These are phyloP conservation scores for Pythium guiyangense DNA, from an alignment of 352 stramenopile genomes.

Conservation along the genomic window DNA sequence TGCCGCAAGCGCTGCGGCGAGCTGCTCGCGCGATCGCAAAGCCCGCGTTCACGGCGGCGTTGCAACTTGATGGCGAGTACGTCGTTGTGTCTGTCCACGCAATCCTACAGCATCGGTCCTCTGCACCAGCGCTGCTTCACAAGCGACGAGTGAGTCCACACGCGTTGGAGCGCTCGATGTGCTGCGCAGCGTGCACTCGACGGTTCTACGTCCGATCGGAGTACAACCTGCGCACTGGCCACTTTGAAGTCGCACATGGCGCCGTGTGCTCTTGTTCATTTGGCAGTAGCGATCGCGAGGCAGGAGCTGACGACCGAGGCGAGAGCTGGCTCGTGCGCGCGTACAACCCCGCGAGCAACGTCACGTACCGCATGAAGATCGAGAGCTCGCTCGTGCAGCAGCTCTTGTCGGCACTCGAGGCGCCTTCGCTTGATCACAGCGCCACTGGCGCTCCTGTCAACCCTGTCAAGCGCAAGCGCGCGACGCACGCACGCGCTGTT, in stretches of 20 bases:
- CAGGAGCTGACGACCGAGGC: not conserved
- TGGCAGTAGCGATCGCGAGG: constrained; percentile 2
- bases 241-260: constrained; percentile 25
- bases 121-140: not conserved
- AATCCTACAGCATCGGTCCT: constrained; percentile 15
- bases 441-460: not conserved
- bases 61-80: constrained; percentile 55
- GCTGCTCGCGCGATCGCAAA: constrained; percentile 26
- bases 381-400: constrained; percentile 41
- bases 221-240: constrained; percentile 18
- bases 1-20: constrained; percentile 23
- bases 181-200: constrained; percentile 49
- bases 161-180: constrained; percentile 11
- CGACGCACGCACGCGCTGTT: constrained; percentile 12
- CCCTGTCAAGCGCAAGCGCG: constrained; percentile 21
- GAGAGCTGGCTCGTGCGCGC: constrained; percentile 60
- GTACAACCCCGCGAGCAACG: constrained; percentile 55
- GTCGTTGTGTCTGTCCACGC: constrained; percentile 61
- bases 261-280: constrained; percentile 45
- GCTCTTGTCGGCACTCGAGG: constrained; percentile 17
- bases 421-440: not conserved
- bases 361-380: constrained; percentile 46
- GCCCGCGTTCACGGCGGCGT: constrained; percentile 33
- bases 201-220: constrained; percentile 31
- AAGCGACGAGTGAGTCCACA: not conserved